phyloP scores from a whole-genome alignment of 1,284 basidiomycete genomes.

The Baeospora myosura region DNA sequence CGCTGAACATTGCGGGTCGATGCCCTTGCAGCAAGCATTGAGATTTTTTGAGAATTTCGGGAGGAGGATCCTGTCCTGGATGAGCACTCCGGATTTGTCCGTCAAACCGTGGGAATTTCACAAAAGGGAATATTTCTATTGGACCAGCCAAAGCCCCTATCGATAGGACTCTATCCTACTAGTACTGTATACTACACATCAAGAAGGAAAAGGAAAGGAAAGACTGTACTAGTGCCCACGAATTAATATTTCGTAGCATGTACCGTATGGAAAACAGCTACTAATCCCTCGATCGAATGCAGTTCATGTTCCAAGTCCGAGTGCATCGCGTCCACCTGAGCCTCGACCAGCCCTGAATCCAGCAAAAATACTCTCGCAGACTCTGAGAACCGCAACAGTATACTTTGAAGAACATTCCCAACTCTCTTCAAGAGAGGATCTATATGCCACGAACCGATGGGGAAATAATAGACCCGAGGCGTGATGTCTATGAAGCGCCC shows the following conservation, averaged over 20 bases:
- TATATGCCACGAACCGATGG: background rate
- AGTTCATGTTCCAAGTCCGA: background rate
- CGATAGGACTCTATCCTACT: too few species aligned
- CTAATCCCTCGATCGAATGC: background rate
- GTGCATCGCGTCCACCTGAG: background rate
- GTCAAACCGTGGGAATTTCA: too few species aligned
- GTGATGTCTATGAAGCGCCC: background rate
- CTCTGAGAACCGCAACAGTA: background rate
- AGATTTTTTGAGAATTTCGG: too few species aligned
- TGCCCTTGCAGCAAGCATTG: conserved; percentile 55
- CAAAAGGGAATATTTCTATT: too few species aligned
- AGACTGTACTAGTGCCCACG: too few species aligned
- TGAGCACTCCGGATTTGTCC: too few species aligned
- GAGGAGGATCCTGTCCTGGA: too few species aligned
- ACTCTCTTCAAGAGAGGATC: background rate
- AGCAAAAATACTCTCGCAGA: background rate
- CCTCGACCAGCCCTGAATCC: background rate
- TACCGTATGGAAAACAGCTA: conserved; percentile 1
- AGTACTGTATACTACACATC: too few species aligned
- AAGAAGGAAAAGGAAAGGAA: too few species aligned
- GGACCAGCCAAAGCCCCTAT: too few species aligned
- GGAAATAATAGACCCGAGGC: background rate
- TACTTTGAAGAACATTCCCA: background rate
- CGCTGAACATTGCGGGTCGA: conserved; percentile 51
- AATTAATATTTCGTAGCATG: too few species aligned